Evolutionary conservation across 2,329 filamentous ascomycete genomes (phyloP).

Genomic region (Biscogniauxia marginata): DNA sequence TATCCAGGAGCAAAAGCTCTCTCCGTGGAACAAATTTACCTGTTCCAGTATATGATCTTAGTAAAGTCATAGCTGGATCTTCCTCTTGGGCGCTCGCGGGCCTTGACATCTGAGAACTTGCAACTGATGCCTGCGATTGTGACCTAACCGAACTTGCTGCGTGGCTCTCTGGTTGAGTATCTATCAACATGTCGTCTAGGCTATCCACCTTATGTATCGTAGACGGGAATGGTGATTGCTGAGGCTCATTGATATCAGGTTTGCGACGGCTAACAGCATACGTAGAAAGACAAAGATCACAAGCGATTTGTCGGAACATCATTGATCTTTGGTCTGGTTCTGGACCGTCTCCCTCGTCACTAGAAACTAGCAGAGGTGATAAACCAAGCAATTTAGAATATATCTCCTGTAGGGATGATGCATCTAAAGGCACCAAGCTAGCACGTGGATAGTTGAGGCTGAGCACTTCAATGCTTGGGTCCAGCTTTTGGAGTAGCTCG

Average conservation of each 20-base stretch:
- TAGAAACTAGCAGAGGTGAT: slow-evolving; percentile 2
- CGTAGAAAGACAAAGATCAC: slow-evolving; percentile 30
- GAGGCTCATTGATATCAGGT: slow-evolving; percentile 4
- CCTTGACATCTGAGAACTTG: slow-evolving; percentile 16
- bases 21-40: slow-evolving; percentile 26
- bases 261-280: slow-evolving; percentile 23
- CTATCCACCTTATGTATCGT: slow-evolving; percentile 2
- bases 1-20: slow-evolving; percentile 24
- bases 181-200: slow-evolving; percentile 22
- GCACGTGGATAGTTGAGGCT: slow-evolving; percentile 14
- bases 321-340: slow-evolving; percentile 6
- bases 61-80: slow-evolving; percentile 28
- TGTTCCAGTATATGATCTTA: slow-evolving; percentile 32
- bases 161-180: slow-evolving; percentile 26
- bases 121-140: slow-evolving; percentile 17
- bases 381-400: slow-evolving; percentile 18
- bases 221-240: not conserved
- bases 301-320: slow-evolving; percentile 24
- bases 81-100: slow-evolving; percentile 17
- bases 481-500: slow-evolving; percentile 19
- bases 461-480: slow-evolving; percentile 21
- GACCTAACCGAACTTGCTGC: slow-evolving; percentile 19
- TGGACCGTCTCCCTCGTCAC: slow-evolving; percentile 2
- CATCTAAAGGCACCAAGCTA: slow-evolving; percentile 8
- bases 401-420: slow-evolving; percentile 20